phyloP scores from a whole-genome alignment of 257 asterid genomes.

The Solanum microdontum region DNA sequence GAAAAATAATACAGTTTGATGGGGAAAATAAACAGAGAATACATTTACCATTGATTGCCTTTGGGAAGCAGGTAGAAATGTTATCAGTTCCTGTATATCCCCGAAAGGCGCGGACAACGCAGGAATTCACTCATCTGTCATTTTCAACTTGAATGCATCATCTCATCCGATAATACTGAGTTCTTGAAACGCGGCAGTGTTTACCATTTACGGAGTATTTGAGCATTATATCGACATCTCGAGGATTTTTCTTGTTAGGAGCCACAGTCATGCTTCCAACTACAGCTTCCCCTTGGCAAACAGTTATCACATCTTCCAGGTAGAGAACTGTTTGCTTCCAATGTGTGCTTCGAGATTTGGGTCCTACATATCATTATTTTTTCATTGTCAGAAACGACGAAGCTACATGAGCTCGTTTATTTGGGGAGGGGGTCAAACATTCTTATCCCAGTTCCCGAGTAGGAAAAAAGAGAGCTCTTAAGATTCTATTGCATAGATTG shows the following conservation, averaged over 20 bases:
- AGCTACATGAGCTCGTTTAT: not conserved
- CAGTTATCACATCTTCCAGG: conserved; percentile 78
- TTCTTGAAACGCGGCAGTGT: conserved; percentile 53
- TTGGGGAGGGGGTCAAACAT: not conserved
- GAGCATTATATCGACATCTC: conserved; percentile 76
- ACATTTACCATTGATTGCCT: not conserved
- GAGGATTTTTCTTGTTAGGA: conserved; percentile 87
- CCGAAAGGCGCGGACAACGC: not conserved
- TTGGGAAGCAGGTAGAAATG: not conserved
- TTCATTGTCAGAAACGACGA: not conserved
- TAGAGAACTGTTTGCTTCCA: conserved; percentile 96
- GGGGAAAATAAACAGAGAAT: not conserved
- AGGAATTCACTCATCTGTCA: not conserved
- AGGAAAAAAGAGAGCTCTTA: not conserved
- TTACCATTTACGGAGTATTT: conserved; percentile 65
- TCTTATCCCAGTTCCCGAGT: not conserved
- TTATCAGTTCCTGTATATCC: not conserved
- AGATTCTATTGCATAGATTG: not conserved
- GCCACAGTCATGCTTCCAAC: conserved; percentile 62
- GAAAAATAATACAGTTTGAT: not conserved
- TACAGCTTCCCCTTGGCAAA: conserved; percentile 80
- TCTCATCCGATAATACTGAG: conserved; percentile 68
- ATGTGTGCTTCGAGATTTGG: conserved; percentile 83
- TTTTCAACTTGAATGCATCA: conserved; percentile 2
- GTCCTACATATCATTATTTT: conserved; percentile 33